Base-by-base conservation (phyloP, 371 early-diverging fungal genomes). In the Rhizopus stolonifer region DNA sequence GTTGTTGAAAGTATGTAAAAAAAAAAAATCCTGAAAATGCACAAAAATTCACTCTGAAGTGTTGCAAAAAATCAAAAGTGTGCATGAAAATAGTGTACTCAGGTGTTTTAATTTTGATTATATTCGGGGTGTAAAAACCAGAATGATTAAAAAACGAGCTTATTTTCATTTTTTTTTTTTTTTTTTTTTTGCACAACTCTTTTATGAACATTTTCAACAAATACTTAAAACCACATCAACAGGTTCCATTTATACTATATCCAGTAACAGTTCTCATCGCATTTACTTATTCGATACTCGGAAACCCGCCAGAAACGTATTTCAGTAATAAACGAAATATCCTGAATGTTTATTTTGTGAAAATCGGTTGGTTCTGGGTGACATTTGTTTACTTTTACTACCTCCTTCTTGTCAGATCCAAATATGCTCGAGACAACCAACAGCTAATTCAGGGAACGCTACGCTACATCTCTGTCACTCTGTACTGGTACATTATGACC, bases 351-450 rank as follows among this genome's bases (percentile, higher is more conserved):
- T 69, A 76, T 39, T 87, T 92, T 72, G 92, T 86, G 52, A 94
- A 94, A 68, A 72, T 74, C 36, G 94, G 88, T 10, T 94, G 95
- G 95, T 88, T 85, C 53, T 85, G 93, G 88, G 86, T 84, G 1
- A 79, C 86, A 4, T 40, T 81, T 6, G 72, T 81, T 33, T 86
- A 82, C 34, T 54, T 72, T 21, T 42, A 52, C 13, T 85, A 80
- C 44, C 56, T 72, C 0, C 58, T 43, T 33, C 15, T 60, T 29
- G 60, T 70, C 0, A 45, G 43, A 9, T 53, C 68, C 23, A 57
- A 46, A 6, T 24, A 61, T n/a, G n/a, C n/a, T n/a, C n/a, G n/a
- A 8, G 46, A 56, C 3, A 52, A 53, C 10, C 64, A 62, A 10
- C 53, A 54, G 8, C 53, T 70, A n/a, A 34, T 46, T 0, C 43